Percentiles rank a stretch among this genome's conserved stretches.
Conservation (phyloP, 768 basidiomycete species). For the Dioszegia hungarica region DNA sequence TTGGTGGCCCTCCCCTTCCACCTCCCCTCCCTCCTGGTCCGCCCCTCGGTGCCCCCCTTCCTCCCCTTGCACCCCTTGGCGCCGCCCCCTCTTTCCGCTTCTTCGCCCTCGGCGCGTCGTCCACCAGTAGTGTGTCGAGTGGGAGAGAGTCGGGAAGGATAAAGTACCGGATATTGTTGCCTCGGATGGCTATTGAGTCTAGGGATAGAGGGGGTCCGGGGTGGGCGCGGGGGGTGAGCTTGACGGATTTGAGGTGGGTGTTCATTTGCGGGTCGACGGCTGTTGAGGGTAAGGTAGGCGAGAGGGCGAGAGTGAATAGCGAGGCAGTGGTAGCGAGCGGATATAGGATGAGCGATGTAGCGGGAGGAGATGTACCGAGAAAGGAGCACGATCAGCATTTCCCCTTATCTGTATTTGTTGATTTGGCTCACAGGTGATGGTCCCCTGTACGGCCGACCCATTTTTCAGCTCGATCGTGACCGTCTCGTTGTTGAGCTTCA, state of each 20-base stretch:
- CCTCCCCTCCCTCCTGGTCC: constrained; percentile 30
- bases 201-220: constrained; percentile 60
- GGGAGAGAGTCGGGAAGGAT: constrained; percentile 96
- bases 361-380: background rate
- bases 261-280: constrained; percentile 99
- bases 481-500: constrained; percentile 99
- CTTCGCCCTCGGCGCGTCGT: constrained; percentile 96
- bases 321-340: no score
- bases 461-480: constrained; percentile 98
- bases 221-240: constrained; percentile 79
- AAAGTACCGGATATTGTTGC: constrained; percentile 95
- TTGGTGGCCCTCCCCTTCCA: constrained; percentile 16
- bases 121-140: constrained; percentile 90
- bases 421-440: constrained; percentile 74
- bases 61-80: constrained; percentile 56
- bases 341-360: background rate
- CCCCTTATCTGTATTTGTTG: background rate
- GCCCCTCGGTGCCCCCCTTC: constrained; percentile 35
- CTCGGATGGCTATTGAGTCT: constrained; percentile 87
- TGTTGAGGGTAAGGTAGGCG: no score
- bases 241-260: constrained; percentile 95
- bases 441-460: constrained; percentile 89
- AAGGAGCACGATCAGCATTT: background rate
- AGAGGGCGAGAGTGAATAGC: no score
- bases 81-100: constrained; percentile 77